Evolutionary conservation across 345 rosid genomes (phyloP), one percentile per base, ranked within the genome.

Genomic region (Bretschneidera sinensis): DNA sequence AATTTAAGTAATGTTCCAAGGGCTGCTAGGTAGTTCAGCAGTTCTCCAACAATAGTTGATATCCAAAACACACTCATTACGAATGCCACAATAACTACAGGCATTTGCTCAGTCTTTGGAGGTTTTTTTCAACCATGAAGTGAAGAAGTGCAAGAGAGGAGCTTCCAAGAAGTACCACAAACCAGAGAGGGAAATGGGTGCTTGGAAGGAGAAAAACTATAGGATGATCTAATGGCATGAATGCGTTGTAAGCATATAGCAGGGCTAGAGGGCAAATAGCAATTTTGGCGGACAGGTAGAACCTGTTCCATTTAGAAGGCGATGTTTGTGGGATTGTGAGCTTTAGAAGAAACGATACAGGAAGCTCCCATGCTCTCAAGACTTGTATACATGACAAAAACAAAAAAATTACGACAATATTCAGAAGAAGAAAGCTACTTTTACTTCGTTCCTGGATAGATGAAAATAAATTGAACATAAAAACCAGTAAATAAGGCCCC

Each of bases 41-140:
- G 82, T 68, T 94, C 99, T 49, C 96, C 99, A 23, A 97, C 99
- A 17, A 80, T 63, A n/a, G 86, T 83, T 16, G 99, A 94, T 81
- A 90, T 90, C 99, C 99, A 90, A 64, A 87, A 86, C 23, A 94
- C 99, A 54, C 96, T 88, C 99, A 94, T 90, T 57, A 86, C 48
- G 65, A 90, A 94, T 62, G 96, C 90, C 51, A 82, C 22, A 34
- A 89, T 60, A 50, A 87, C 82, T 2, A 90, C 74, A 0, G 78
- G 79, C 21, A 90, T 59, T 77, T 85, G 92, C 83, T 94, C 97
- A 0, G 81, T 80, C 68, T 94, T 83, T 7, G 99, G 96, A 34
- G 96, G 86, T 67, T 90, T 48, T 70, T 86, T 78, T 94, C 96
- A 21, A 86, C 45, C 47, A 85, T 71, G 68, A 76, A 90, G 81